Base-by-base conservation (phyloP, 306 rosid species). In the Gynostemma pentaphyllum region DNA sequence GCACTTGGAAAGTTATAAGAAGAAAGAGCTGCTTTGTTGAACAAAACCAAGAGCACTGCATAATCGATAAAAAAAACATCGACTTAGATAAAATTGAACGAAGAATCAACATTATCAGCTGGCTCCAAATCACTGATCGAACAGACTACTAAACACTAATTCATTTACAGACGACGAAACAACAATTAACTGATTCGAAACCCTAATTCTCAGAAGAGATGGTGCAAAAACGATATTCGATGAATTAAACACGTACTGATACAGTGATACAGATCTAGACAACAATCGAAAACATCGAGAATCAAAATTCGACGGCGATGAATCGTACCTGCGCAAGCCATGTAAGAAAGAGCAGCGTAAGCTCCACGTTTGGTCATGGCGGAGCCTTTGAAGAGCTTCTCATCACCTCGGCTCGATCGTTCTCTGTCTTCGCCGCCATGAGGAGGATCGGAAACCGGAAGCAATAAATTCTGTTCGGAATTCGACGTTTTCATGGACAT, bases 21-120 rank as follows among this genome's bases (percentile, higher is more conserved):
- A 11, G 98, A 91, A 36, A 91, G 98, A 66, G 98, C 96, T 4
- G 96, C 98, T 41, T 91, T 91, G 74, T 91, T 91, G 81, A 91
- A 85, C 83, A 91, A 55, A 67, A 91, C 91, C 89, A 91, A 78
- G 9, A 91, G 72, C 79, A 88, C 98, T 91, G 78, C 73, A 74
- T 11, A 67, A 57, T 22, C 48, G 41, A 56, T 16, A 23, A 14
- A 44, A 14, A 44, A 57, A 55, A 62, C 5, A 23, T 37, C 9
- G 11, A 8, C 72, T 28, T 15, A 72, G 45, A 15, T 52, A 56
- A 69, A 37, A 28, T 8, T 39, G 51, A 21, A 24, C 74, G n/a
- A 45, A 34, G 62, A 36, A 64, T 23, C 12, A 26, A 60, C 65
- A 26, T 2, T 4, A 18, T 34, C 27, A 19, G 64, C 34, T 56